Conservation (phyloP, 441 rosid species). For the Hura crepitans region DNA sequence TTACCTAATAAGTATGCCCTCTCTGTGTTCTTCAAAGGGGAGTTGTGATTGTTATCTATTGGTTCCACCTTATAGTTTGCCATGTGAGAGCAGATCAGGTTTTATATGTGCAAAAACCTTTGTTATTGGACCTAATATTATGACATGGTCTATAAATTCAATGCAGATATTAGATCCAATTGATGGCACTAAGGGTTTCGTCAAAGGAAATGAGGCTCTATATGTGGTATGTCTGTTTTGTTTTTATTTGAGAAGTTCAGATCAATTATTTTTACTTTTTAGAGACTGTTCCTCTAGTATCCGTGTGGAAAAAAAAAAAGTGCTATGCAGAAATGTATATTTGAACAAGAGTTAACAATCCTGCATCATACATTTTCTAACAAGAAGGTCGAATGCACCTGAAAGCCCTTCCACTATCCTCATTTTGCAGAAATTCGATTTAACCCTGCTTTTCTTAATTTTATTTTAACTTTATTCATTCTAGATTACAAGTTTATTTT, state of each 20-base stretch:
- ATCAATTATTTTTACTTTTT: not conserved
- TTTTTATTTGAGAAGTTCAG: not conserved
- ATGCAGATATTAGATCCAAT: slow-evolving; percentile 84
- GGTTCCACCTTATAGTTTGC: not conserved
- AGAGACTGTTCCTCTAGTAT: not conserved
- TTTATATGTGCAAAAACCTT: slow-evolving; percentile 11
- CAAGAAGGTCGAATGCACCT: not conserved
- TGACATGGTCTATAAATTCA: slow-evolving; percentile 20
- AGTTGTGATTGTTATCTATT: slow-evolving; percentile 4
- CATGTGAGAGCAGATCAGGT: not conserved
- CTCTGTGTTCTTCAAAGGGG: slow-evolving; percentile 6
- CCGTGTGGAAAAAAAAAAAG: not conserved
- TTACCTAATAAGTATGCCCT: not conserved
- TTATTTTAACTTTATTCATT: too few species aligned
- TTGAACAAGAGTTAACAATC: not conserved
- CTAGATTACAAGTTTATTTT: too few species aligned
- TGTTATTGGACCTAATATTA: slow-evolving; percentile 5
- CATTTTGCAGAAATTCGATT: too few species aligned
- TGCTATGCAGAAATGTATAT: not conserved
- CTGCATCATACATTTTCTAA: not conserved
- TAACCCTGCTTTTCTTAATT: too few species aligned
- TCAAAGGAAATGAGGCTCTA: slow-evolving; percentile 62
- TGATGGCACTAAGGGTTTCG: slow-evolving; percentile 85
- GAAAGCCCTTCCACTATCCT: not conserved
- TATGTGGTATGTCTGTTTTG: slow-evolving; percentile 62